Percentiles rank a stretch among this genome's conserved stretches.
These are phyloP conservation scores for Rhizoclosmatium globosum DNA, from an alignment of 192 early-diverging fungal species.

Conservation along the genomic window DNA sequence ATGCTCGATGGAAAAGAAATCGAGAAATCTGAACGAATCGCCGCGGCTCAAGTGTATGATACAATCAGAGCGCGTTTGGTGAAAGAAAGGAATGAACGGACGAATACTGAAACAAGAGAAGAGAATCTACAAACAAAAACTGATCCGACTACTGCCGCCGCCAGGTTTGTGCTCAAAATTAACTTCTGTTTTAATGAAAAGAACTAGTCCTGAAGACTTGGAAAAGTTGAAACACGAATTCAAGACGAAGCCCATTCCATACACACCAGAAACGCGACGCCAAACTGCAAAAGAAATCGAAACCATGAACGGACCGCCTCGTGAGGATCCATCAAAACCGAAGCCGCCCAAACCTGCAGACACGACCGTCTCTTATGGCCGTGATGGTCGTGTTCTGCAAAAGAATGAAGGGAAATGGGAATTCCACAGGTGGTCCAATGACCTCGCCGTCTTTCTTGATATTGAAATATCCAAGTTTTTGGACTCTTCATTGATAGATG, in stretches of 20 bases:
- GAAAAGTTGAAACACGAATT: slow-evolving; percentile 49
- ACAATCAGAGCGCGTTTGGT: slow-evolving; percentile 43
- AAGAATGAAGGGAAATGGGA: slow-evolving; percentile 65
- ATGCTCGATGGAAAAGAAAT: slow-evolving; percentile 61
- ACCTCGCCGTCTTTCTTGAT: slow-evolving; percentile 24
- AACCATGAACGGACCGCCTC: slow-evolving; percentile 41
- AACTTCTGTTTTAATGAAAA: not conserved
- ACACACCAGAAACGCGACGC: slow-evolving; percentile 60
- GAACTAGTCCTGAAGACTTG: slow-evolving; percentile 1
- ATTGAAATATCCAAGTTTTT: slow-evolving; percentile 62
- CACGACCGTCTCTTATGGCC: slow-evolving; percentile 20
- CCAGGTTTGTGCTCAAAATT: not conserved
- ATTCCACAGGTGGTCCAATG: slow-evolving; percentile 20
- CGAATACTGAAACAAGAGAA: not conserved
- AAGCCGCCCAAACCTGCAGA: slow-evolving; percentile 26
- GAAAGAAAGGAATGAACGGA: slow-evolving; percentile 24
- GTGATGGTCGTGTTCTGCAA: slow-evolving; percentile 61
- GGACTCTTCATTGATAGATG: slow-evolving; percentile 60
- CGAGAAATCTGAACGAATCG: slow-evolving; percentile 63
- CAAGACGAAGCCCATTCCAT: slow-evolving; percentile 52
- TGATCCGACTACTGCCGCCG: not conserved
- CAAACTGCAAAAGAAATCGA: slow-evolving; percentile 61
- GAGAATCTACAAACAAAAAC: not conserved
- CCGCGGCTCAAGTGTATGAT: slow-evolving; percentile 54
- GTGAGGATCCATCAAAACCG: slow-evolving; percentile 9